These are phyloP conservation scores for Cytospora chrysosperma DNA, from an alignment of 2,329 filamentous ascomycete genomes.

Conservation along the genomic window DNA sequence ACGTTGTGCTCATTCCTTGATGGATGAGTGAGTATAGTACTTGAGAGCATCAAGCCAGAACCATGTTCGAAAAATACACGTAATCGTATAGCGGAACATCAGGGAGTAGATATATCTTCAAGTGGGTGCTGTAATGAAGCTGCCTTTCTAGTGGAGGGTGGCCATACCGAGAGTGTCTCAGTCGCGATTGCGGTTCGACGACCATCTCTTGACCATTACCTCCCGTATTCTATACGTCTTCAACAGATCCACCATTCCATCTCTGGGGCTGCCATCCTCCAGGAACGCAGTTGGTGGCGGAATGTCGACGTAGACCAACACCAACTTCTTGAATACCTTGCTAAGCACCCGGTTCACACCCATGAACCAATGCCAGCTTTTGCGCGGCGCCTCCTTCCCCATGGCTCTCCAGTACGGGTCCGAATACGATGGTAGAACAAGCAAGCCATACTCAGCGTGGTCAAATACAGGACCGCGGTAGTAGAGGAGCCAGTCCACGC, in stretches of 20 bases:
- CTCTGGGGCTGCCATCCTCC: conserved; percentile 39
- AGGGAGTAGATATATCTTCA: too few species aligned
- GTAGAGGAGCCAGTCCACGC: conserved; percentile 92
- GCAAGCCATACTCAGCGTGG: conserved; percentile 88
- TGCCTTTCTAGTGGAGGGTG: too few species aligned
- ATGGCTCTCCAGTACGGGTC: conserved; percentile 68
- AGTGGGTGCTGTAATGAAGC: too few species aligned
- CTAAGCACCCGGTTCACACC: conserved; percentile 85
- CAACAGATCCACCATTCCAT: conserved; percentile 57
- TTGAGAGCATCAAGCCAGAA: too few species aligned
- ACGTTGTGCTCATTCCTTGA: too few species aligned
- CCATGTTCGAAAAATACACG: too few species aligned
- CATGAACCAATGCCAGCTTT: conserved; percentile 81
- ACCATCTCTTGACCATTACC: conserved; percentile 34
- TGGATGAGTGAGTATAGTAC: too few species aligned
- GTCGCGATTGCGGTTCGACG: conserved; percentile 32
- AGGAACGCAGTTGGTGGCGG: conserved; percentile 62
- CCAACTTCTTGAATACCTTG: conserved; percentile 85
- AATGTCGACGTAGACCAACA: conserved; percentile 88
- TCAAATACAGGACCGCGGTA: conserved; percentile 89
- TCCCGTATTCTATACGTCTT: conserved; percentile 33
- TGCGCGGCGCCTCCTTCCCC: conserved; percentile 48
- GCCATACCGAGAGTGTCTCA: not conserved
- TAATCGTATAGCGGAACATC: too few species aligned
- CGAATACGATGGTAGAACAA: conserved; percentile 80